A percentile compares a stretch with the other conserved stretches of the same genome.
phyloP scores from a whole-genome alignment of 2,329 filamentous ascomycete genomes.

The Podosphaera fusca region DNA sequence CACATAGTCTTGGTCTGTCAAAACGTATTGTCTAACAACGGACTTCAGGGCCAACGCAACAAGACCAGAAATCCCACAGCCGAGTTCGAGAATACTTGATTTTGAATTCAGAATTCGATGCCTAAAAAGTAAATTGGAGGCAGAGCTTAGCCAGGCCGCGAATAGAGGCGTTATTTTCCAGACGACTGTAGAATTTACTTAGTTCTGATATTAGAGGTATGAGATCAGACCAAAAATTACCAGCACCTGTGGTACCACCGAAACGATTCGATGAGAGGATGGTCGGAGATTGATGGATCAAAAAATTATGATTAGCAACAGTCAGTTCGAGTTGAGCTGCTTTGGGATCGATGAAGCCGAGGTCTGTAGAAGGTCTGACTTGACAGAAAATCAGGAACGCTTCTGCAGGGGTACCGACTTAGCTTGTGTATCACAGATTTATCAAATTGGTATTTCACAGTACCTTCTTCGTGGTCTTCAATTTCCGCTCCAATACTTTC shows the following conservation, averaged over 20 bases:
- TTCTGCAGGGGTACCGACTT: slow-evolving; percentile 27
- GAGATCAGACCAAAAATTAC: slow-evolving; percentile 16
- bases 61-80: slow-evolving; percentile 68
- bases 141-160: slow-evolving; percentile 51
- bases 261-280: slow-evolving; percentile 55
- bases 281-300: slow-evolving; percentile 62
- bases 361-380: slow-evolving; percentile 46
- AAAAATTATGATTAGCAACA: slow-evolving; percentile 46
- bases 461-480: slow-evolving; percentile 37
- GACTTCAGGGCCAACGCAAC: slow-evolving; percentile 46
- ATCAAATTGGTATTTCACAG: background rate
- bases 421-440: too few species aligned
- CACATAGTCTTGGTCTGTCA: slow-evolving; percentile 79
- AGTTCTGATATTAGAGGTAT: slow-evolving; percentile 1
- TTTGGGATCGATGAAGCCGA: slow-evolving; percentile 65
- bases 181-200: slow-evolving; percentile 31
- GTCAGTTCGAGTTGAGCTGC: slow-evolving; percentile 40
- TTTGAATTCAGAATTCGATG: slow-evolving; percentile 26
- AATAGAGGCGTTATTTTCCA: slow-evolving; percentile 81
- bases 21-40: slow-evolving; percentile 37
- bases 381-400: slow-evolving; percentile 72
- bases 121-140: slow-evolving; percentile 38
- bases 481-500: slow-evolving; percentile 24
- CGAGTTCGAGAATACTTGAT: slow-evolving; percentile 55
- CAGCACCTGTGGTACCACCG: slow-evolving; percentile 51